Evolutionary conservation across 208 protist genomes (phyloP).

Genomic region (Wallacemonas sp.): DNA sequence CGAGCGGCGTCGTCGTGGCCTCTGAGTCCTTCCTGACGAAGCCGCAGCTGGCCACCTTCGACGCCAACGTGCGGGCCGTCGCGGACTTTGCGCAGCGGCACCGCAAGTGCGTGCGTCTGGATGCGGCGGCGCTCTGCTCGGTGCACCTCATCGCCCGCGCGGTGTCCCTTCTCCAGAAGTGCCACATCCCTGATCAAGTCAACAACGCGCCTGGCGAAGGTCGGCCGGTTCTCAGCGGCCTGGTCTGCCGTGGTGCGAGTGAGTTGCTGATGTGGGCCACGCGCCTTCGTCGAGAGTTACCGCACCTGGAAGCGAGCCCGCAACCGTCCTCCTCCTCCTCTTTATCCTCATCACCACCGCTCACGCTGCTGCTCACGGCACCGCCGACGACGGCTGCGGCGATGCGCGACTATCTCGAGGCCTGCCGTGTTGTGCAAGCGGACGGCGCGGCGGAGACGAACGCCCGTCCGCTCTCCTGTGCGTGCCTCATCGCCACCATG

Average conservation of each 20-base stretch:
- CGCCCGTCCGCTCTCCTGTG: constrained; percentile 14
- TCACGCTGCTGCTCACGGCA: not conserved
- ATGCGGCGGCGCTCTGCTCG: constrained; percentile 21
- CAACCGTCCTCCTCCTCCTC: no score
- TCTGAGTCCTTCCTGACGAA: constrained; percentile 16
- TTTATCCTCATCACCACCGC: not conserved
- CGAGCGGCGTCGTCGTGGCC: not conserved
- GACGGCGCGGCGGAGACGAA: constrained; percentile 15
- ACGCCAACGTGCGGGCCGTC: constrained; percentile 23
- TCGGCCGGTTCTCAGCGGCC: constrained; percentile 17
- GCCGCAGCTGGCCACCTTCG: constrained; percentile 21
- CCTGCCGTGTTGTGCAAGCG: not conserved
- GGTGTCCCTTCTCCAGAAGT: constrained; percentile 13
- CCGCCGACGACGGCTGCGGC: not conserved
- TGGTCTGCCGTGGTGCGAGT: constrained; percentile 20
- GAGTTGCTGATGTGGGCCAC: constrained; percentile 28
- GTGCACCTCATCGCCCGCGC: constrained; percentile 21
- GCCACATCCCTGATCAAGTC: not conserved
- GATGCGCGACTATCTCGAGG: not conserved
- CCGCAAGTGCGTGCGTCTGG: constrained; percentile 22
- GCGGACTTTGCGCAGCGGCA: constrained; percentile 11
- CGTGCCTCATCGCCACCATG: constrained; percentile 8
- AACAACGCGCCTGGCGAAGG: not conserved
- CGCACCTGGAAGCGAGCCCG: not conserved
- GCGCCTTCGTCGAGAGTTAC: constrained; percentile 1